These are phyloP conservation scores for Sclerotinia spermophila DNA, from an alignment of 2,329 filamentous ascomycete species.

Conservation along the genomic window DNA sequence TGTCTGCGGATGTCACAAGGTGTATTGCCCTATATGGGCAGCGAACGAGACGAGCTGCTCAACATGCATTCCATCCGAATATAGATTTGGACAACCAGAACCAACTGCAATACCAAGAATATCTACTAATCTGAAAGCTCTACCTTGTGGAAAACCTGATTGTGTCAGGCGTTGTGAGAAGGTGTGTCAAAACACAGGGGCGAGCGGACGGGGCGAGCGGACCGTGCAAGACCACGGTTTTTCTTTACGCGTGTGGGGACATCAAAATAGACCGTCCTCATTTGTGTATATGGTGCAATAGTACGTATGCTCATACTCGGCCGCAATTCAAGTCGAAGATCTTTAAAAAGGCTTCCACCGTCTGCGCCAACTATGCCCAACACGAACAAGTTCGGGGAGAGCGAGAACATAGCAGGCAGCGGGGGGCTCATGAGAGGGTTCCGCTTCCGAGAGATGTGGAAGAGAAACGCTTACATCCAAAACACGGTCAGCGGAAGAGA, in stretches of 20 bases:
- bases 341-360: not conserved
- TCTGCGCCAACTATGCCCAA: not conserved
- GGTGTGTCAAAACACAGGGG: not conserved
- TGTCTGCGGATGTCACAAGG: not conserved
- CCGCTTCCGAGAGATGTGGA: no score
- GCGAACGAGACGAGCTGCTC: not conserved
- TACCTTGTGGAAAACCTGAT: not conserved
- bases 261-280: not conserved
- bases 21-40: not conserved
- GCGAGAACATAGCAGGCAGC: not conserved
- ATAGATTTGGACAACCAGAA: not conserved
- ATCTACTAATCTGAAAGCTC: accelerated
- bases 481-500: no score
- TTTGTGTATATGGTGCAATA: not conserved
- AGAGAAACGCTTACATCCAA: no score
- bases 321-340: not conserved
- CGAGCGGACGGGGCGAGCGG: not conserved
- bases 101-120: not conserved
- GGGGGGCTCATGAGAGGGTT: no score
- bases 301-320: not conserved
- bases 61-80: not conserved
- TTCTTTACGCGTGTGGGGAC: not conserved
- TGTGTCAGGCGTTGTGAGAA: not conserved
- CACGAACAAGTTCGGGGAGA: not conserved
- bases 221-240: not conserved